phyloP scores from a whole-genome alignment of 208 protist genomes.

The Trypanosoma congolense region DNA sequence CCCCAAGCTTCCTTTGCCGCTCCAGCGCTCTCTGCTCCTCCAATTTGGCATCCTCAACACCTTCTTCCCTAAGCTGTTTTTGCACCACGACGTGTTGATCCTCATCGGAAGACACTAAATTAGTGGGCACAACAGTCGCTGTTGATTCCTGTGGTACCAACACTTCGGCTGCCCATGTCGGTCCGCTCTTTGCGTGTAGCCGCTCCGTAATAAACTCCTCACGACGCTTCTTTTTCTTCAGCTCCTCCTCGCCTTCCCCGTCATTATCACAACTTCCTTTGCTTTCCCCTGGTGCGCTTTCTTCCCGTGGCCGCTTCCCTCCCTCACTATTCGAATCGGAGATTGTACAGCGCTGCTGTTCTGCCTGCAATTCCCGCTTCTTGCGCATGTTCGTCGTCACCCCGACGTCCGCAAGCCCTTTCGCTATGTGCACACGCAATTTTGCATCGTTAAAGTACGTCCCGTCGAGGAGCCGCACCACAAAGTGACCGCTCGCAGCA shows the following conservation, averaged over 20 bases:
- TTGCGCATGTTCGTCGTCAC: slow-evolving; percentile 63
- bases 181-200: slow-evolving; percentile 44
- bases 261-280: slow-evolving; percentile 8
- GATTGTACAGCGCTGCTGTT: slow-evolving; percentile 10
- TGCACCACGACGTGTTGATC: slow-evolving; percentile 4
- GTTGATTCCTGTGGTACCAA: slow-evolving; percentile 37
- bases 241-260: slow-evolving; percentile 9
- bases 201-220: slow-evolving; percentile 67
- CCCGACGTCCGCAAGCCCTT: slow-evolving; percentile 56
- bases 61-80: slow-evolving; percentile 10
- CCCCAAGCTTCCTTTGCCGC: slow-evolving; percentile 59
- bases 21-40: slow-evolving; percentile 25
- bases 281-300: slow-evolving; percentile 5
- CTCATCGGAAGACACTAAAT: neutral
- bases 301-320: neutral
- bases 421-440: slow-evolving; percentile 83
- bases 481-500: slow-evolving; percentile 77
- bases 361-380: slow-evolving; percentile 24
- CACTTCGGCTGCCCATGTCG: slow-evolving; percentile 72
- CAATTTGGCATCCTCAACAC: slow-evolving; percentile 22
- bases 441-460: slow-evolving; percentile 93
- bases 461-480: slow-evolving; percentile 87
- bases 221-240: slow-evolving; percentile 24
- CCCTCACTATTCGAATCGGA: neutral
- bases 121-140: neutral